Evolutionary conservation across 306 rosid genomes (phyloP).

Genomic region (Fragaria vesca): DNA sequence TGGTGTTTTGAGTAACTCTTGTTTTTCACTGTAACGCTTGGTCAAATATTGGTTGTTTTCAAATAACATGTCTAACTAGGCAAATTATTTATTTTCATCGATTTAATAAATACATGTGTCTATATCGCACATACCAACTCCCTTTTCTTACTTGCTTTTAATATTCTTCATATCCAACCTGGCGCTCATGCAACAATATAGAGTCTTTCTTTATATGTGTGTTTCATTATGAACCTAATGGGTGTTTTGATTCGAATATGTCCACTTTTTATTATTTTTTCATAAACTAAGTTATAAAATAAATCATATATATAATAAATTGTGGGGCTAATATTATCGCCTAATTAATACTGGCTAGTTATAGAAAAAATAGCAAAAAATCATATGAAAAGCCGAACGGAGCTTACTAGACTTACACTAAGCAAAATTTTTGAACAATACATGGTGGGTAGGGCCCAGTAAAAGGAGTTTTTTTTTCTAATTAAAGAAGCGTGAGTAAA

Average conservation of each 20-base stretch:
- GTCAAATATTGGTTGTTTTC: background rate
- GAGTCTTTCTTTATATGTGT: background rate
- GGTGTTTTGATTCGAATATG: background rate
- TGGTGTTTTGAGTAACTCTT: background rate
- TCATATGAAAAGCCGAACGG: too few species aligned
- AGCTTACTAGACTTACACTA: too few species aligned
- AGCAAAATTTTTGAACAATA: too few species aligned
- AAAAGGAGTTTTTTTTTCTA: background rate
- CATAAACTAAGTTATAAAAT: background rate
- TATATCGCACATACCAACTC: background rate
- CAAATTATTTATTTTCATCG: background rate
- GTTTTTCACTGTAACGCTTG: constrained; percentile 7
- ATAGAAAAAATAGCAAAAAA: too few species aligned
- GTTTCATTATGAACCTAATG: too few species aligned
- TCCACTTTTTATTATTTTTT: background rate
- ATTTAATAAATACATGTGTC: background rate
- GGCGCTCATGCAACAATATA: constrained; percentile 26
- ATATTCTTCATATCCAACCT: background rate
- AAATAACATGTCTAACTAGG: background rate
- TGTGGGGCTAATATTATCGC: too few species aligned
- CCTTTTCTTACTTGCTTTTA: background rate
- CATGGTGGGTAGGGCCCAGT: background rate
- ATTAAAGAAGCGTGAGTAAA: too few species aligned
- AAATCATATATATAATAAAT: too few species aligned
- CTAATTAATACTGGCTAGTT: too few species aligned